Percentiles rank a stretch among this genome's conserved stretches.
These are phyloP conservation scores for Coniochaeta sp. DNA, from an alignment of 2,329 filamentous ascomycete species.

Conservation along the genomic window DNA sequence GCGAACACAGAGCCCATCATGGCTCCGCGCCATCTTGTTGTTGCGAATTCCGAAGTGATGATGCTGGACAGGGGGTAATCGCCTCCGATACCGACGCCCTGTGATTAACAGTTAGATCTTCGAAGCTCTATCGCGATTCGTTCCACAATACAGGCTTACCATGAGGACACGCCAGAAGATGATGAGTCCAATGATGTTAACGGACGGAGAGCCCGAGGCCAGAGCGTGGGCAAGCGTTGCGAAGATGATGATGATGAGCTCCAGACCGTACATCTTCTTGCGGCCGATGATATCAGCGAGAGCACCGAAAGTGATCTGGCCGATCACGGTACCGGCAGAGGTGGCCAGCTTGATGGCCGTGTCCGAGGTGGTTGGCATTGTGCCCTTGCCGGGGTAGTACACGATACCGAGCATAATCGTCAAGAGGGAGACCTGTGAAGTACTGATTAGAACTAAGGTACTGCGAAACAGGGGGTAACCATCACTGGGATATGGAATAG, in stretches of 20 bases:
- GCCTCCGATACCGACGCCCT: constrained; percentile 60
- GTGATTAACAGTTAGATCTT: neutral
- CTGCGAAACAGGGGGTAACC: no score
- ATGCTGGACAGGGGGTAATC: constrained; percentile 79
- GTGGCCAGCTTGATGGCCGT: constrained; percentile 83
- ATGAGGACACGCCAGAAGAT: constrained; percentile 80
- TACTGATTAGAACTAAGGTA: neutral
- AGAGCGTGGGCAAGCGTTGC: constrained; percentile 68
- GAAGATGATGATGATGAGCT: constrained; percentile 74
- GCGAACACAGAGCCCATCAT: constrained; percentile 86
- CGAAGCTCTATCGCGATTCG: neutral
- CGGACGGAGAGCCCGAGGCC: constrained; percentile 52
- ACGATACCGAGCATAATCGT: constrained; percentile 74
- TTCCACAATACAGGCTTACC: constrained; percentile 21
- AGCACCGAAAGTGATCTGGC: constrained; percentile 73
- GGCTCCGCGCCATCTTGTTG: constrained; percentile 75
- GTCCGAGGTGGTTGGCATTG: constrained; percentile 60
- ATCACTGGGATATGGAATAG: neutral
- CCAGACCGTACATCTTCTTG: constrained; percentile 64
- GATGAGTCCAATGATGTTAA: constrained; percentile 58
- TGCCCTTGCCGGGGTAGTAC: constrained; percentile 54
- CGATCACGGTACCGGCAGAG: constrained; percentile 75
- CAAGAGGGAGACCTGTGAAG: constrained; percentile 55
- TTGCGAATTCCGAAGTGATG: constrained; percentile 83
- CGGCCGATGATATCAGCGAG: constrained; percentile 67